A percentile compares a stretch with the other conserved stretches of the same genome.
Evolutionary conservation across 768 basidiomycete genomes (phyloP).

Genomic region (Mrakia hoshinonis): DNA sequence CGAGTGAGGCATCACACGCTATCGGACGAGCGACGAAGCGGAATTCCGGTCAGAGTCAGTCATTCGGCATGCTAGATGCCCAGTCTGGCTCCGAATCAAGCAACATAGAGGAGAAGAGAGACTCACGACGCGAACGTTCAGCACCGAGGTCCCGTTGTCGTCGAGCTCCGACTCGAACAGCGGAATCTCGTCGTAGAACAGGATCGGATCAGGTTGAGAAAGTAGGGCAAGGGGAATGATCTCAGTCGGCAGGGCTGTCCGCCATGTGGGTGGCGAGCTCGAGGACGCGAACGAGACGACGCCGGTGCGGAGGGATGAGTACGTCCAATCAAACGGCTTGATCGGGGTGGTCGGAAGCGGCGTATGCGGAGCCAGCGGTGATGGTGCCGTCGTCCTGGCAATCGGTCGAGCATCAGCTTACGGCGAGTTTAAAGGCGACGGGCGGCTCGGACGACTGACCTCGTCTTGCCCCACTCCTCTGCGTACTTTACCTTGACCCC

Average conservation of each 20-base stretch:
- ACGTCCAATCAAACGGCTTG: slow-evolving; percentile 97
- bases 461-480: slow-evolving; percentile 83
- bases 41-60: not conserved
- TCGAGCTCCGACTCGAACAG: slow-evolving; percentile 94
- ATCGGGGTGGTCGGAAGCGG: slow-evolving; percentile 45
- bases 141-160: slow-evolving; percentile 82
- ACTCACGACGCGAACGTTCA: slow-evolving; percentile 79
- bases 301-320: slow-evolving; percentile 79
- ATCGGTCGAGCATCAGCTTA: not conserved
- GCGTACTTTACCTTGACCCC: slow-evolving; percentile 92
- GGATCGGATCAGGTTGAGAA: slow-evolving; percentile 81
- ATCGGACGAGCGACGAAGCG: not conserved
- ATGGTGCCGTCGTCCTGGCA: slow-evolving; percentile 26
- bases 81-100: not conserved
- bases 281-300: slow-evolving; percentile 12
- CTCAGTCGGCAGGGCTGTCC: slow-evolving; percentile 33
- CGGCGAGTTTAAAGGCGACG: not conserved
- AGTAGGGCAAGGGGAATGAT: slow-evolving; percentile 75
- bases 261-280: not conserved
- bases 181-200: slow-evolving; percentile 95
- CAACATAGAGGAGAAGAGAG: not conserved
- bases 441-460: slow-evolving; percentile 45
- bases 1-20: slow-evolving; percentile 96
- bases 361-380: slow-evolving; percentile 33
- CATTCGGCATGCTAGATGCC: not conserved